Base-by-base conservation (phyloP, 2,329 filamentous ascomycete genomes). In the Pseudogymnoascus sp. region DNA sequence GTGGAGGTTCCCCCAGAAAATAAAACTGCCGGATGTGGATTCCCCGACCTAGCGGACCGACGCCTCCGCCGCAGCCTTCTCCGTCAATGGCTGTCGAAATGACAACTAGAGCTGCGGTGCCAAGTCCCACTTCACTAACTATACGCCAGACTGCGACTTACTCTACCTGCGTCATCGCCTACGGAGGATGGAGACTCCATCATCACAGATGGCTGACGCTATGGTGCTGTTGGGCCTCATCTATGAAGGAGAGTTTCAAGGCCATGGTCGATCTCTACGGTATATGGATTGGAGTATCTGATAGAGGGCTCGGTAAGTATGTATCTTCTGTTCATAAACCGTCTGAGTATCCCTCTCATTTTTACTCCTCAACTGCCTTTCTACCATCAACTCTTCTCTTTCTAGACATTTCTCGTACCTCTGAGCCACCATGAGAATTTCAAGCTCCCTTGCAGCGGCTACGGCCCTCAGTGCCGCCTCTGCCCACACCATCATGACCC, bases 401-500 rank as follows among this genome's bases (percentile, higher is more conserved):
- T 16, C 25, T 12, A 56, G 25, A 34, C 25, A 56, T 28, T 49
- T n/a, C 8, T 34, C 14, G 4, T 28, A 56, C 3, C 2, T 34
- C 25, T 18, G n/a, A 38, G 43, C 42, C 49, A 63, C 38, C n/a
- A 65, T 65, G 64, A 63, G 43, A n/a, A 12, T 63, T 59, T 43
- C n/a, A 42, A 28, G n/a, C 49, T 78, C 65, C 36, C 63, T 74
- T 63, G 28, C 69, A 23, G 59, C 59, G 62, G 65, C 75, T 43
- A 68, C 71, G n/a, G 66, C 70, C 42, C 68, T 72, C 38, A 68
- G 72, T 59, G 70, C 73, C 38, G 77, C 73, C 56, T 77, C 75
- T 23, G 78, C 78, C 11, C 79, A 82, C 71, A 79, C 80, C 56
- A 82, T 82, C 69, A 82, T 82, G 68, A 73, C 76, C 7, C 75